Evolutionary conservation across 2,329 filamentous ascomycete species (phyloP).

Genomic region (Parascedosporium putredinis): DNA sequence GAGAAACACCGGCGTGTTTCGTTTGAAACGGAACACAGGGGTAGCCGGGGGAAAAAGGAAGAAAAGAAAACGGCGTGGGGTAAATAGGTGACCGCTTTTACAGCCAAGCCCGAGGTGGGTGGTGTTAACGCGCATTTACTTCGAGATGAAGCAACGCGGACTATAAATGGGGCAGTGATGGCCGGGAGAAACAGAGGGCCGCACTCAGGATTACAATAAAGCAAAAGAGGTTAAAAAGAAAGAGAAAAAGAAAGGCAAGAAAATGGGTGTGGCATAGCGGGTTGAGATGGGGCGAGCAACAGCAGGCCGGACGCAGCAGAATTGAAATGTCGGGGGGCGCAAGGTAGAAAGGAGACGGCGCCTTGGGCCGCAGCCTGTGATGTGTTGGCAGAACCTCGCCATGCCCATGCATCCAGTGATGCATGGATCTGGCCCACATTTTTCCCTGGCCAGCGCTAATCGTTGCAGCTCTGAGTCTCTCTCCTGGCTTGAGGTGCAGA

Average conservation of each 20-base stretch:
- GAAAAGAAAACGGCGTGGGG: background rate
- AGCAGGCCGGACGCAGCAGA: background rate
- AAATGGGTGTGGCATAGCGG: too few species aligned
- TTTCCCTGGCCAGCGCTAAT: constrained; percentile 2
- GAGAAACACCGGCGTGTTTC: background rate
- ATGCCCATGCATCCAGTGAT: too few species aligned
- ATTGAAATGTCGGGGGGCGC: background rate
- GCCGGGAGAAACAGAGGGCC: too few species aligned
- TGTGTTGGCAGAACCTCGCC: constrained; percentile 6
- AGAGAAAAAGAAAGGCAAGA: too few species aligned
- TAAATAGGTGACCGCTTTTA: background rate
- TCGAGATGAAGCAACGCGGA: background rate
- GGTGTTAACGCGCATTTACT: background rate
- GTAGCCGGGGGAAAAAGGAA: background rate
- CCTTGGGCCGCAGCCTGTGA: constrained; percentile 7
- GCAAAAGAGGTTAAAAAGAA: too few species aligned
- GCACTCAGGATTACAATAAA: too few species aligned
- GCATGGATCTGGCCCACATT: constrained; percentile 7
- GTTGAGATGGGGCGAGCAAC: background rate
- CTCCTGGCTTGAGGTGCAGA: background rate
- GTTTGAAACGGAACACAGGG: background rate
- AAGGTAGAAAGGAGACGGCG: constrained; percentile 1
- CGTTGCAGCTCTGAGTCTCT: background rate
- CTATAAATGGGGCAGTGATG: background rate
- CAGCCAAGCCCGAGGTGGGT: background rate